Evolutionary conservation across 2,329 filamentous ascomycete species (phyloP).

Genomic region (Cytospora chrysosperma): DNA sequence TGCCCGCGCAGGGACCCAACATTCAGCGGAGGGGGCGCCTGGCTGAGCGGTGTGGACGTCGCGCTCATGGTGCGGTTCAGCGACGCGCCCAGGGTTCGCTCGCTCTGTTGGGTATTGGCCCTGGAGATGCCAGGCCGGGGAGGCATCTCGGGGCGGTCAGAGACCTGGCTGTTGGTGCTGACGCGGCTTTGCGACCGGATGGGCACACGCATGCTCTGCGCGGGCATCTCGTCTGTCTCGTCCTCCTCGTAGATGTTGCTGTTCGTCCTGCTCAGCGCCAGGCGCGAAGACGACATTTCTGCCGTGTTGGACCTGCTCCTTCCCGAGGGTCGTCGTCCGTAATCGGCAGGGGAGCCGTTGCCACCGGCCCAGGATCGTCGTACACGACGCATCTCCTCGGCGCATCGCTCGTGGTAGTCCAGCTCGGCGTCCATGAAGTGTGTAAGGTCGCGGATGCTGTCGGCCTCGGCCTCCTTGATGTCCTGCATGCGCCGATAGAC

Average conservation of each 20-base stretch:
- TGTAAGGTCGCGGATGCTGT: conserved; percentile 76
- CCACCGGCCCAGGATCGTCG: conserved; percentile 44
- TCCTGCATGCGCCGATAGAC: conserved; percentile 92
- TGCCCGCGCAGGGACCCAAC: conserved; percentile 42
- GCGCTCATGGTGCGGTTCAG: conserved; percentile 21
- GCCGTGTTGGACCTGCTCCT: conserved; percentile 50
- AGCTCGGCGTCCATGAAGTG: conserved; percentile 86
- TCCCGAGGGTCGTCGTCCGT: conserved; percentile 28
- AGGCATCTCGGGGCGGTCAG: conserved; percentile 26
- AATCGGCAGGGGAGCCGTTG: conserved; percentile 21
- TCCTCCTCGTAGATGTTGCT: conserved; percentile 41
- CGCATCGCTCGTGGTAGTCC: conserved; percentile 85
- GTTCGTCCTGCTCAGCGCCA: conserved; percentile 31
- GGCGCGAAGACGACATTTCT: conserved; percentile 38
- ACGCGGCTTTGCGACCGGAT: conserved; percentile 40
- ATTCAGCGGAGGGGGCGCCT: conserved; percentile 27
- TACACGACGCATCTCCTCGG: conserved; percentile 70
- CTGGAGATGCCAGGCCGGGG: conserved; percentile 39
- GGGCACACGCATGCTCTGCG: conserved; percentile 43
- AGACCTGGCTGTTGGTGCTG: conserved; percentile 27
- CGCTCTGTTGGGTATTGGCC: conserved; percentile 41
- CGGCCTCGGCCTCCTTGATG: conserved; percentile 86
- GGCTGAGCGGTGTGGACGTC: conserved; percentile 22
- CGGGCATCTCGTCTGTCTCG: conserved; percentile 35
- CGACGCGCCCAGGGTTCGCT: conserved; percentile 14